These are phyloP conservation scores for Apiospora rasikravindrae DNA, from an alignment of 2,329 filamentous ascomycete species.

Conservation along the genomic window DNA sequence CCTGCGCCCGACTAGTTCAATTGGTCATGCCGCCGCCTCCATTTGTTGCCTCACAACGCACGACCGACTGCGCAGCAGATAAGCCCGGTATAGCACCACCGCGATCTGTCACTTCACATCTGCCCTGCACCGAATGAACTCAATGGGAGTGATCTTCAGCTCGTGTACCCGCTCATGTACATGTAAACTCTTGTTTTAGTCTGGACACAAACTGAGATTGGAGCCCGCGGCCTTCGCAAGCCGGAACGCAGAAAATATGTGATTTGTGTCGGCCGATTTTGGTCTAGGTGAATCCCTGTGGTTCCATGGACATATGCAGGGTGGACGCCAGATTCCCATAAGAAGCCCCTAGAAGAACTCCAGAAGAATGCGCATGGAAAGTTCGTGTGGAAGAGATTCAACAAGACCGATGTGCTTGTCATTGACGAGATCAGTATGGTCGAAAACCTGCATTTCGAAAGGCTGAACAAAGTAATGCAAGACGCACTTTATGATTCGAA, in stretches of 20 bases:
- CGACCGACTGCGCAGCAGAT: neutral
- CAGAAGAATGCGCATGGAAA: conserved; percentile 37
- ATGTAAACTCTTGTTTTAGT: too few relatives aligned
- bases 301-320: conserved; percentile 63
- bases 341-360: conserved; percentile 44
- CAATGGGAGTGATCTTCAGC: too few relatives aligned
- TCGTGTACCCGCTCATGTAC: too few relatives aligned
- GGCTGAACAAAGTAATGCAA: conserved; percentile 55
- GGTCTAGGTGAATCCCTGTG: too few relatives aligned
- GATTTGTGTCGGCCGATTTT: neutral
- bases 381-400: conserved; percentile 43
- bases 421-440: conserved; percentile 73
- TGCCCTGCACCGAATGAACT: neutral
- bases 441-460: conserved; percentile 58
- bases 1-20: neutral
- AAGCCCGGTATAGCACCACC: neutral
- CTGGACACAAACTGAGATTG: too few relatives aligned
- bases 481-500: conserved; percentile 29
- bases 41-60: neutral
- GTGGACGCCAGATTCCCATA: conserved; percentile 55
- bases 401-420: conserved; percentile 58
- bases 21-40: neutral
- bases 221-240: too few relatives aligned
- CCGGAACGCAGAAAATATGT: too few relatives aligned
- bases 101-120: neutral